Evolutionary conservation across 805 yeast genomes (phyloP).

Genomic region (Torulaspora delbrueckii): DNA sequence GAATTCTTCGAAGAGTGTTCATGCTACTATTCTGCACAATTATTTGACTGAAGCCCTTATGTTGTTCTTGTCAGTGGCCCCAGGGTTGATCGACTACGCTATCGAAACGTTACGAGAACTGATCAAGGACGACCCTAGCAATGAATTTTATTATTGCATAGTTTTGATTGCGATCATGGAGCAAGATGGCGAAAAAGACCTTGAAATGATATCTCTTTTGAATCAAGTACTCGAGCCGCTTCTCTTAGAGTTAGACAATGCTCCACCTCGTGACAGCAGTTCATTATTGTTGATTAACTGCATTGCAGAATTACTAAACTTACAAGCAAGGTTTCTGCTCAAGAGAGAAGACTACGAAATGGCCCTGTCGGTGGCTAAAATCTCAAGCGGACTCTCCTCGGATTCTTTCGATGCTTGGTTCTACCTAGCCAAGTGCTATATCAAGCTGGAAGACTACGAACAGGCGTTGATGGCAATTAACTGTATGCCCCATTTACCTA

Average conservation of each 20-base stretch:
- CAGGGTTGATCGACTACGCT: slow-evolving; percentile 21
- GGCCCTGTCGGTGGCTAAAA: slow-evolving; percentile 26
- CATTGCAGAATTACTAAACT: slow-evolving; percentile 25
- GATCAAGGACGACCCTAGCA: slow-evolving; percentile 15
- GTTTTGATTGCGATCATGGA: slow-evolving; percentile 25
- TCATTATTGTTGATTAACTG: slow-evolving; percentile 25
- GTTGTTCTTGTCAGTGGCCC: slow-evolving; percentile 21
- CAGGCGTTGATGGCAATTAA: slow-evolving; percentile 31
- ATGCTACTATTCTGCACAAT: slow-evolving; percentile 42
- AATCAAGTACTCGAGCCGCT: slow-evolving; percentile 20
- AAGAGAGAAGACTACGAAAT: slow-evolving; percentile 23
- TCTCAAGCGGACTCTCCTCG: slow-evolving; percentile 27
- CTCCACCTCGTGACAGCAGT: slow-evolving; percentile 18
- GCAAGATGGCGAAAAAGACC: slow-evolving; percentile 22
- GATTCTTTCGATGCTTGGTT: slow-evolving; percentile 33
- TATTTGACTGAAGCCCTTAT: slow-evolving; percentile 48
- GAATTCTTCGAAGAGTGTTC: slow-evolving; percentile 30
- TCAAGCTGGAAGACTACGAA: slow-evolving; percentile 21
- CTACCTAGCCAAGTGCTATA: slow-evolving; percentile 27
- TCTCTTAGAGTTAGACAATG: slow-evolving; percentile 15
- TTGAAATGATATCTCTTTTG: slow-evolving; percentile 20
- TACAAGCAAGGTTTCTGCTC: slow-evolving; percentile 28
- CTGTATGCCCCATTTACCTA: slow-evolving; percentile 30
- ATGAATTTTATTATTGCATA: slow-evolving; percentile 25
- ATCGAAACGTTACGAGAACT: slow-evolving; percentile 18